phyloP scores from a whole-genome alignment of 352 stramenopile species.

The Aphanomyces astaci region DNA sequence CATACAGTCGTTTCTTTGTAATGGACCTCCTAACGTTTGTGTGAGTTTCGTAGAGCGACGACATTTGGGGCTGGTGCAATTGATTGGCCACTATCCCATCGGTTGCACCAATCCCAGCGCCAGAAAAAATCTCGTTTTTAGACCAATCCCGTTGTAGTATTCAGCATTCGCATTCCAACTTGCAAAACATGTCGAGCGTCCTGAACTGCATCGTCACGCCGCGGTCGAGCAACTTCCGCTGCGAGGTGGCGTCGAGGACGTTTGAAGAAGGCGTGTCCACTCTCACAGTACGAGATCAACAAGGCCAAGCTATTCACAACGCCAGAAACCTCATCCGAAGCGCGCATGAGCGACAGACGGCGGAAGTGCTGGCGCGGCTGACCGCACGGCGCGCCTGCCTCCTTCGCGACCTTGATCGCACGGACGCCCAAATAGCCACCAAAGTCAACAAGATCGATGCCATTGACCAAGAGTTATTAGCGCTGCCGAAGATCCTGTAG shows the following conservation, averaged over 20 bases:
- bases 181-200: neutral
- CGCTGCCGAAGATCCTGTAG: neutral
- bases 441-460: neutral
- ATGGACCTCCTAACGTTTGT: no score
- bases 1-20: neutral
- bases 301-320: neutral
- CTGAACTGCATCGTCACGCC: constrained; percentile 2
- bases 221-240: neutral
- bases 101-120: no score
- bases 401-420: neutral
- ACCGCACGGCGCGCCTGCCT: neutral
- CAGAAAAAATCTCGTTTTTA: no score
- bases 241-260: neutral
- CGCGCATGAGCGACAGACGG: neutral
- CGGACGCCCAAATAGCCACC: neutral
- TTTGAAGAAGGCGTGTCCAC: constrained; percentile 5
- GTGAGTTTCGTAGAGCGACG: no score
- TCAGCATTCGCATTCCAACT: neutral
- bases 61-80: neutral
- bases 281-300: neutral
- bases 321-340: neutral
- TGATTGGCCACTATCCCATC: no score
- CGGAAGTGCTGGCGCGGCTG: neutral
- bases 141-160: constrained; percentile 1
- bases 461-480: neutral